A percentile compares a stretch with the other conserved stretches of the same genome.
phyloP scores from a whole-genome alignment of 2,329 filamentous ascomycete species.

The Tolypocladium nubicola region DNA sequence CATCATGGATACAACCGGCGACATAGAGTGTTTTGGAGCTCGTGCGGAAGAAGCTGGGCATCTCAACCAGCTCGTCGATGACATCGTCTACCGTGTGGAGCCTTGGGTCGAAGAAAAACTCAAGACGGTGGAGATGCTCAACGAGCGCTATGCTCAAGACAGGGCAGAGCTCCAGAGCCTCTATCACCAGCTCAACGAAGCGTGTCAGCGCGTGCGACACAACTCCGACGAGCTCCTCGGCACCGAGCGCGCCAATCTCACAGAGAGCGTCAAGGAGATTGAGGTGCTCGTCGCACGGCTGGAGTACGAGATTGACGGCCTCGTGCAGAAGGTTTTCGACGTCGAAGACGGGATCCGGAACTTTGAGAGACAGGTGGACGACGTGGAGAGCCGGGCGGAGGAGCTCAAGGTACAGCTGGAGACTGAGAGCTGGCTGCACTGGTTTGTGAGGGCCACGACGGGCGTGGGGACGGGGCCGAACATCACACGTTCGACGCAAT shows the following conservation, averaged over 20 bases:
- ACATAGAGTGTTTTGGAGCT: conserved; percentile 17
- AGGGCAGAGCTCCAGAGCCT: conserved; percentile 54
- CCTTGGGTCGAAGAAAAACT: conserved; percentile 54
- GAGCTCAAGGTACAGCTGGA: conserved; percentile 53
- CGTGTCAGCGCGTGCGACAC: conserved; percentile 57
- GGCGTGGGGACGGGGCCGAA: conserved; percentile 51
- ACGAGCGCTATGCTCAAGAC: conserved; percentile 51
- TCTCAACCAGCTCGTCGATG: conserved; percentile 41
- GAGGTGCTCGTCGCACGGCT: conserved; percentile 75
- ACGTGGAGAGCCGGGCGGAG: conserved; percentile 55
- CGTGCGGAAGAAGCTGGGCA: conserved; percentile 43
- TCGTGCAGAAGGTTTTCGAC: conserved; percentile 75
- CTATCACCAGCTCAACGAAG: conserved; percentile 60
- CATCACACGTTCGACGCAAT: conserved; percentile 26
- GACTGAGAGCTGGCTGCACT: conserved; percentile 53
- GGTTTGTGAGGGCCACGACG: conserved; percentile 51
- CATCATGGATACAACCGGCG: conserved; percentile 20
- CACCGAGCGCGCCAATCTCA: conserved; percentile 57
- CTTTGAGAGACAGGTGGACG: conserved; percentile 68
- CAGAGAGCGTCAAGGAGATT: conserved; percentile 65
- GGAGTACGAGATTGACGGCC: conserved; percentile 79
- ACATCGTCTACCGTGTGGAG: conserved; percentile 40
- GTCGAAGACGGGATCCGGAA: conserved; percentile 73
- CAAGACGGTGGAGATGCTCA: conserved; percentile 43
- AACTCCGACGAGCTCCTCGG: conserved; percentile 58